These are phyloP conservation scores for Ceratobasidium sp. DNA, from an alignment of 1,284 basidiomycete species.

Conservation along the genomic window DNA sequence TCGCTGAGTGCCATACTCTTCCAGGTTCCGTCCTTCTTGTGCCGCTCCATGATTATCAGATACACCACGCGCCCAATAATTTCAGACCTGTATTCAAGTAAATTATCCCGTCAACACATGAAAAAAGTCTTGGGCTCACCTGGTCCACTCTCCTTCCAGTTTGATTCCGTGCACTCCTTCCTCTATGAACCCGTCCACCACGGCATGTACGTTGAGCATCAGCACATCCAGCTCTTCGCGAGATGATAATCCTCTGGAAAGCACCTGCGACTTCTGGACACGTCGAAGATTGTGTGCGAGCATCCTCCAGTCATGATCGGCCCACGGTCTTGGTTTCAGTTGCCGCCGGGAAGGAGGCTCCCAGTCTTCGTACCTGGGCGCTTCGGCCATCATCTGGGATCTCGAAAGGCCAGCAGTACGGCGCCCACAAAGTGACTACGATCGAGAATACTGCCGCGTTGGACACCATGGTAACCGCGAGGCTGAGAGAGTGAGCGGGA, in stretches of 20 bases:
- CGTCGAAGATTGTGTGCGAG: slow-evolving; percentile 33
- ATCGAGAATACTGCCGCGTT: not conserved
- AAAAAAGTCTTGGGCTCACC: not conserved
- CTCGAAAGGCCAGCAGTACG: slow-evolving; percentile 28
- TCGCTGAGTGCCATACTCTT: not conserved
- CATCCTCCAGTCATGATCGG: slow-evolving; percentile 40
- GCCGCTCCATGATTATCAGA: slow-evolving; percentile 19
- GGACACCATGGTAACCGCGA: not conserved
- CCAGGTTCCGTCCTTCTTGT: slow-evolving; percentile 36
- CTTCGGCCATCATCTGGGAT: slow-evolving; percentile 39
- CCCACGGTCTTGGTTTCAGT: slow-evolving; percentile 19
- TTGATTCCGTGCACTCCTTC: slow-evolving; percentile 34
- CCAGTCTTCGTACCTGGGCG: slow-evolving; percentile 39
- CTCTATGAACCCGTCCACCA: slow-evolving; percentile 27
- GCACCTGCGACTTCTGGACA: slow-evolving; percentile 35
- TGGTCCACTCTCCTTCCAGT: slow-evolving; percentile 32
- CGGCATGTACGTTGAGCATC: slow-evolving; percentile 24
- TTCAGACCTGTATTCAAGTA: slow-evolving; percentile 9
- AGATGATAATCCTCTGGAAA: slow-evolving; percentile 17
- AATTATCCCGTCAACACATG: not conserved
- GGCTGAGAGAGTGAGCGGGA: slow-evolving; percentile 28
- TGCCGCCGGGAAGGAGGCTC: slow-evolving; percentile 24
- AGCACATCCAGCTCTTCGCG: slow-evolving; percentile 28
- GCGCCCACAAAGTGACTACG: slow-evolving; percentile 20
- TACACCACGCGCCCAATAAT: slow-evolving; percentile 28